phyloP scores from a whole-genome alignment of 306 rosid genomes.

The Bauhinia variegata region DNA sequence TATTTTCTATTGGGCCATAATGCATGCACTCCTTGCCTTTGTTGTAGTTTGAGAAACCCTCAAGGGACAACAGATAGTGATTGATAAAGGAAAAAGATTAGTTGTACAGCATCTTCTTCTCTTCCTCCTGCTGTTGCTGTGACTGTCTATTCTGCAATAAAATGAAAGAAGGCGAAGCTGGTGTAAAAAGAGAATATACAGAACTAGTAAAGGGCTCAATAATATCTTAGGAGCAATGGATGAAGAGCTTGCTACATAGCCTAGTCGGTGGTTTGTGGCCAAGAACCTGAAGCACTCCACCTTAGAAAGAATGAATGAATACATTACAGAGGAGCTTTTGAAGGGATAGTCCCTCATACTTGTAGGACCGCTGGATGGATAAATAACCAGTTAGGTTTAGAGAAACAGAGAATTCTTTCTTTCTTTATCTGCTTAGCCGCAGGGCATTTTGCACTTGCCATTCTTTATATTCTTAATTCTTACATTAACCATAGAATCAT shows the following conservation, averaged over 20 bases:
- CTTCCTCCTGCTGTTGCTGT: conserved; percentile 27
- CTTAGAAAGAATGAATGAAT: conserved; percentile 12
- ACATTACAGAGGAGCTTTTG: conserved; percentile 8
- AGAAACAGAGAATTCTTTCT: conserved; percentile 37
- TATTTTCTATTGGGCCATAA: conserved; percentile 80
- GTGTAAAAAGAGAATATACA: conserved; percentile 27
- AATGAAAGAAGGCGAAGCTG: conserved; percentile 26
- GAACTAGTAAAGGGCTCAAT: conserved; percentile 40
- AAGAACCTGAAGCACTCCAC: not conserved
- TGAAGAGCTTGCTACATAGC: conserved; percentile 29
- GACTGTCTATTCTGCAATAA: conserved; percentile 22
- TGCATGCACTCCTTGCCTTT: conserved; percentile 84
- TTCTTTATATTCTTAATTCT: conserved; percentile 37
- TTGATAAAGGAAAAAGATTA: conserved; percentile 22
- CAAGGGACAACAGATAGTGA: conserved; percentile 35
- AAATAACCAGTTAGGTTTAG: conserved; percentile 39
- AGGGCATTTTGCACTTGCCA: conserved; percentile 31
- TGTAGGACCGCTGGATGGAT: conserved; percentile 31
- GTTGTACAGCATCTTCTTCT: conserved; percentile 39
- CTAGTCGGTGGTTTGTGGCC: not conserved
- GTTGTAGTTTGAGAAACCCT: conserved; percentile 64
- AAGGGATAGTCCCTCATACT: conserved; percentile 15
- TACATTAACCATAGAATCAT: conserved; percentile 32
- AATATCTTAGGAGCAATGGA: conserved; percentile 38
- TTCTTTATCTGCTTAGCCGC: conserved; percentile 36